Evolutionary conservation across 306 rosid species (phyloP).

Genomic region (Amphicarpaea edgeworthii): DNA sequence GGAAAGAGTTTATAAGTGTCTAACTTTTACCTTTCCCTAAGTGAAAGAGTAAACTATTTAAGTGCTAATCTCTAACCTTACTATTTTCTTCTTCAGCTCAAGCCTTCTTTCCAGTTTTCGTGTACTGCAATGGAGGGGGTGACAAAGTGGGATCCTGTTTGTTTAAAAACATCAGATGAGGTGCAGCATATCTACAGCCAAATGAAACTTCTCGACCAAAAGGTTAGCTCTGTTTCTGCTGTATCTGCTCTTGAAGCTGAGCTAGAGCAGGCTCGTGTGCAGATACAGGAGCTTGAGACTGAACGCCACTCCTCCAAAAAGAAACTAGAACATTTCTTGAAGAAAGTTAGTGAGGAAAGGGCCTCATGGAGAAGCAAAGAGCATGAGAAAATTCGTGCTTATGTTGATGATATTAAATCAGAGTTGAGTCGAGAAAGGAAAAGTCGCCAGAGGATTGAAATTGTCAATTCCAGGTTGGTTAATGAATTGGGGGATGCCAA

Average conservation of each 20-base stretch:
- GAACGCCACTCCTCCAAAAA: constrained; percentile 76
- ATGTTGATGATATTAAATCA: constrained; percentile 72
- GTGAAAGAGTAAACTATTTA: not conserved
- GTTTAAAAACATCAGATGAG: constrained; percentile 68
- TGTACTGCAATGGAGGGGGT: constrained; percentile 84
- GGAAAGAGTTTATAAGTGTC: not conserved
- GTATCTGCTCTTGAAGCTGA: constrained; percentile 83
- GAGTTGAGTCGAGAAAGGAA: constrained; percentile 86
- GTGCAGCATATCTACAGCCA: constrained; percentile 61
- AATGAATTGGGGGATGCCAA: constrained; percentile 88
- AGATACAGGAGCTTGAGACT: constrained; percentile 85
- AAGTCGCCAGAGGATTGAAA: constrained; percentile 77
- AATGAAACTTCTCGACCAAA: constrained; percentile 76
- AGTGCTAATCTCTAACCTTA: constrained; percentile 23
- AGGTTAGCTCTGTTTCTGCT: constrained; percentile 64
- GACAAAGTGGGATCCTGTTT: constrained; percentile 93
- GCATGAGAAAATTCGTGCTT: constrained; percentile 90
- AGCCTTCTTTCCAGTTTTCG: constrained; percentile 66
- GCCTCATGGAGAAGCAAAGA: constrained; percentile 83
- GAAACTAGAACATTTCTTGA: constrained; percentile 84
- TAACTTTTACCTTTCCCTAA: not conserved
- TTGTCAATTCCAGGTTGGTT: constrained; percentile 82
- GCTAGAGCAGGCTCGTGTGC: constrained; percentile 75
- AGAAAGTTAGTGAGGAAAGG: constrained; percentile 84
- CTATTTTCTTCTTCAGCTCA: constrained; percentile 51